Evolutionary conservation across 75 land plant genomes (phyloP).

Genomic region (Chamaecyparis obtusa): DNA sequence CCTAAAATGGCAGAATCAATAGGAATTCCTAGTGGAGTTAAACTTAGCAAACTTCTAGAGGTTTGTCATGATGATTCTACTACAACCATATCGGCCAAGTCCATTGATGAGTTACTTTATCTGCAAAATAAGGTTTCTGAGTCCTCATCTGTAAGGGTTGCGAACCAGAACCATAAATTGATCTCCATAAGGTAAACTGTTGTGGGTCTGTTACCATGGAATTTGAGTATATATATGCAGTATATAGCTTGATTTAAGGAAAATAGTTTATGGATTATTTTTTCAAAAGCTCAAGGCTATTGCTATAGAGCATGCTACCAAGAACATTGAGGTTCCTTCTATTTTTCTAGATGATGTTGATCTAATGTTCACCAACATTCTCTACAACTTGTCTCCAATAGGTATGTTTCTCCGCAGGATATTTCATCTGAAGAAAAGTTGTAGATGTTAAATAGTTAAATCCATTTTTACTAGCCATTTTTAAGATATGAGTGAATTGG

Average conservation of each 20-base stretch:
- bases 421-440: not conserved
- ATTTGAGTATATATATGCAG: not conserved
- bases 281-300: not conserved
- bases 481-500: not conserved
- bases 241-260: no score
- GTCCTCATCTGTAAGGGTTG: constrained; percentile 67
- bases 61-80: constrained; percentile 78
- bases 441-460: not conserved
- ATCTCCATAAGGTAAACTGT: constrained; percentile 72
- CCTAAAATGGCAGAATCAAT: constrained; percentile 4
- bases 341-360: constrained; percentile 4
- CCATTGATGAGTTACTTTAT: constrained; percentile 72
- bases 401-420: constrained; percentile 4
- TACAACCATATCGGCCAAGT: constrained; percentile 64
- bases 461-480: not conserved
- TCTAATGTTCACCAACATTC: constrained; percentile 43
- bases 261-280: no score
- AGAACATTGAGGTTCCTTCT: constrained; percentile 7
- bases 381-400: constrained; percentile 48
- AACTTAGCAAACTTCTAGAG: not conserved
- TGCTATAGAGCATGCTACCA: constrained; percentile 17
- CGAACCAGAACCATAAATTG: constrained; percentile 69
- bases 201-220: not conserved
- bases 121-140: constrained; percentile 75
- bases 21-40: not conserved